Conservation (phyloP, 768 basidiomycete genomes). For the Daedaleopsis nitida region DNA sequence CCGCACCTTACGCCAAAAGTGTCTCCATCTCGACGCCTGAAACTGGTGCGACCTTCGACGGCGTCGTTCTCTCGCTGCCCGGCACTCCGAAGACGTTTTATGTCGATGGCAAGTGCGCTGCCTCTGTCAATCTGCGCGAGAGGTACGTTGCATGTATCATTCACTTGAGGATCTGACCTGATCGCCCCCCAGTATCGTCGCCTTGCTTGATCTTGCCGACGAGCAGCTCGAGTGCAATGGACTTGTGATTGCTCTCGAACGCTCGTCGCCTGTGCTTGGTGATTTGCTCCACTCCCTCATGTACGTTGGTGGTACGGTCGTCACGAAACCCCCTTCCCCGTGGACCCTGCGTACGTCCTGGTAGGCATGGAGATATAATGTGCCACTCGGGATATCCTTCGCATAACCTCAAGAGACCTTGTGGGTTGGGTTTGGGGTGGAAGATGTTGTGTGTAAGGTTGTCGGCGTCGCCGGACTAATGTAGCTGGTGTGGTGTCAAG, state of each 20-base stretch:
- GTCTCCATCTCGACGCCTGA: constrained; percentile 73
- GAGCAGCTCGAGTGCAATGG: constrained; percentile 78
- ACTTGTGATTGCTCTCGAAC: constrained; percentile 79
- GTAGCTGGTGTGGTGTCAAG: constrained; percentile 5
- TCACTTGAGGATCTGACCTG: neutral
- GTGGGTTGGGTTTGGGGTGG: neutral
- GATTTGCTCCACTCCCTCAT: constrained; percentile 85
- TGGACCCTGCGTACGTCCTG: constrained; percentile 76
- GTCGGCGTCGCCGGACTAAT: neutral
- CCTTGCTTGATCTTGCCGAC: constrained; percentile 84
- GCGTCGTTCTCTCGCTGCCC: constrained; percentile 75
- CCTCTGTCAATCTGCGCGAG: constrained; percentile 78
- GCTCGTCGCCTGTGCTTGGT: constrained; percentile 67
- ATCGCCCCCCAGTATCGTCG: constrained; percentile 62
- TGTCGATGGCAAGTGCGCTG: constrained; percentile 82
- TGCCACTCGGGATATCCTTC: neutral
- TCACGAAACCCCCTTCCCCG: constrained; percentile 80
- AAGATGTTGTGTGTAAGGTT: neutral
- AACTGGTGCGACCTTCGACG: constrained; percentile 71
- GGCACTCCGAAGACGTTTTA: constrained; percentile 76
- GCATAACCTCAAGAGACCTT: neutral
- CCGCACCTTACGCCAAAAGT: constrained; percentile 72
- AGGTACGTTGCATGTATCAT: constrained; percentile 50
- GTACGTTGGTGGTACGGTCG: constrained; percentile 88
- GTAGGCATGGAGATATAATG: constrained; percentile 81